These are phyloP conservation scores for Rhododendron mucronatum DNA, from an alignment of 148 eudicot species.

Conservation along the genomic window DNA sequence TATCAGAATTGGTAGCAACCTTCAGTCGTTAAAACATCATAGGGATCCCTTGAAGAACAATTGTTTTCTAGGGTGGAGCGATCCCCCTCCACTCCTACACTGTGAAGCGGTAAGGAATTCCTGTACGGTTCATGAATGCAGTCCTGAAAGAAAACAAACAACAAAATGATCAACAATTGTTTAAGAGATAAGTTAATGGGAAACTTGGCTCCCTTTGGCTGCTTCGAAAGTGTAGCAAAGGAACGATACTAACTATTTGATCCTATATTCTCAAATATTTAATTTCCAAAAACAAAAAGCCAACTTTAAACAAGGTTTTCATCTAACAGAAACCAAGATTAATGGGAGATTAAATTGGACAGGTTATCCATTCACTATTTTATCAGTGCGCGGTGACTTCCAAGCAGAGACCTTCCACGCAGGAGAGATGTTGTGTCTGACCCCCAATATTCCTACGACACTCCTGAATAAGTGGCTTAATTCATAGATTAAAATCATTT, in stretches of 20 bases:
- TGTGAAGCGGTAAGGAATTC: slow-evolving; percentile 46
- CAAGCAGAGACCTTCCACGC: neutral
- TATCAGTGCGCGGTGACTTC: neutral
- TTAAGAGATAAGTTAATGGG: neutral
- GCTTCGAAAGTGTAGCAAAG: neutral
- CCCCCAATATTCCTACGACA: neutral
- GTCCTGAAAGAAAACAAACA: slow-evolving; percentile 40
- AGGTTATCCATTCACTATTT: neutral
- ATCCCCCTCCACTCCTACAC: slow-evolving; percentile 68
- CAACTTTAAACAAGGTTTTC: neutral
- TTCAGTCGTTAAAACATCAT: slow-evolving; percentile 39
- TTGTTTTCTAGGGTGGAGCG: slow-evolving; percentile 66
- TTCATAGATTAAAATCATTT: neutral
- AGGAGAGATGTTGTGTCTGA: neutral
- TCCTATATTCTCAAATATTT: neutral
- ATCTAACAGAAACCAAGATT: neutral
- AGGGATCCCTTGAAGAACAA: slow-evolving; percentile 50
- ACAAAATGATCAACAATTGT: neutral
- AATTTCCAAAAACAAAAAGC: neutral
- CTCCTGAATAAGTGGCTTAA: neutral
- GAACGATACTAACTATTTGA: neutral
- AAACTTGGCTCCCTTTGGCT: neutral
- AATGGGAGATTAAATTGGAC: neutral
- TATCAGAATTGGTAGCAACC: slow-evolving; percentile 34
- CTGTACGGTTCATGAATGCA: slow-evolving; percentile 73